Base-by-base conservation (phyloP, 345 rosid genomes). In the Lagerstroemia speciosa region DNA sequence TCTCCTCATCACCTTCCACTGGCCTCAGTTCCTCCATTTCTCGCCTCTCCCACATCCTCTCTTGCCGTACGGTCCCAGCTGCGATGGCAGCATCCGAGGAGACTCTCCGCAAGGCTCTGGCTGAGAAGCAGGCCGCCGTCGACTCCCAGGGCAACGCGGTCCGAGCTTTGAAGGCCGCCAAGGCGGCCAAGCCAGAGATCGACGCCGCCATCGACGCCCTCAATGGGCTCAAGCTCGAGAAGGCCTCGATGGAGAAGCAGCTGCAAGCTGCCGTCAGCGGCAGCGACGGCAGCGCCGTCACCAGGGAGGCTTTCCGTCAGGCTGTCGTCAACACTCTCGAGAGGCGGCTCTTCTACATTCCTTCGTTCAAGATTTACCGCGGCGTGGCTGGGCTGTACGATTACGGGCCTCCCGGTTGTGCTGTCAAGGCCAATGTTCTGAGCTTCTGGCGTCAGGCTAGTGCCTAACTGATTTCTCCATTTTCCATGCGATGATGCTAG, bases 321-420 rank as follows among this genome's bases (percentile, higher is more conserved):
- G 72, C 86, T 45, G 88, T 81, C 1, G 85, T 74, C 5, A 93
- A 91, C 68, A 87, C 98, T 10, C 87, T 93, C 0, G 98, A 87
- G 72, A 80, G 97, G 57, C 88, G 92, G 29, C 79, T 90, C 76
- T 93, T 93, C 58, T 93, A 78, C 70, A 87, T 85, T 2, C 94
- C 96, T 0, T 91, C 97, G 2, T 93, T 91, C 73, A 86, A 89
- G 85, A 93, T 93, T 70, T 93, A 93, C 72, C 69, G 96, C 14
- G 97, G 97, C 7, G 97, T 93, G 2, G 96, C 98, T 16, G 98
- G 98, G 5, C 88, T 93, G 55, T 93, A 84, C 62, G 98, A 93
- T 78, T 91, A 85, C 33, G 97, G 97, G 1, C 96, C 97, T 26
- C 97, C 98, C 31, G 98, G 98, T 3, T 89, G 94, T 74, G 83